A percentile compares a stretch with the other conserved stretches of the same genome.
Evolutionary conservation across 73 alveolate species (phyloP).

Genomic region (Loxodes magnus): DNA sequence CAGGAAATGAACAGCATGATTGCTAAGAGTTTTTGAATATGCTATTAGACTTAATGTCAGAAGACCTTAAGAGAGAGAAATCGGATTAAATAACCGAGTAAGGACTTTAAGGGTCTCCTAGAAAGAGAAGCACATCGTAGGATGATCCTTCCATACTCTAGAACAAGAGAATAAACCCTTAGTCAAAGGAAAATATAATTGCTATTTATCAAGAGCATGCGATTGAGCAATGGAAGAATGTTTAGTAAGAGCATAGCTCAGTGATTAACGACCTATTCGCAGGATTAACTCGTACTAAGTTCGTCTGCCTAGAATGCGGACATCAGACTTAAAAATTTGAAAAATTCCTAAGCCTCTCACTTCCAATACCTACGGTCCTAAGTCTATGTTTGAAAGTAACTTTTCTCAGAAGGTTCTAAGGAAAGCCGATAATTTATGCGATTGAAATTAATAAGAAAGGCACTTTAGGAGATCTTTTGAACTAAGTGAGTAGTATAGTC

Average conservation of each 20-base stretch:
- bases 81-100: too few relatives aligned
- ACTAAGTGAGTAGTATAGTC: too few relatives aligned
- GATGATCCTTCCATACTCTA: too few relatives aligned
- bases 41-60: constrained; percentile 18
- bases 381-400: constrained; percentile 4
- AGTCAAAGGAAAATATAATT: too few relatives aligned
- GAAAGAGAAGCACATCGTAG: too few relatives aligned
- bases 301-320: constrained; percentile 21
- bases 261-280: constrained; percentile 30
- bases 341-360: constrained; percentile 20
- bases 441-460: too few relatives aligned
- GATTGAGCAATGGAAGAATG: constrained; percentile 5
- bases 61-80: constrained; percentile 11
- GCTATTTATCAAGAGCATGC: constrained; percentile 5
- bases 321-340: constrained; percentile 19
- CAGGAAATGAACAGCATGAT: constrained; percentile 38
- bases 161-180: too few relatives aligned
- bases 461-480: too few relatives aligned
- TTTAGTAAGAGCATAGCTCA: constrained; percentile 19
- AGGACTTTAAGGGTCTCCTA: too few relatives aligned
- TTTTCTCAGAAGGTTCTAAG: constrained; percentile 3
- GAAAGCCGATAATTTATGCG: too few relatives aligned
- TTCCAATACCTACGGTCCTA: constrained; percentile 36
- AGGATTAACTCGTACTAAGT: constrained; percentile 32
- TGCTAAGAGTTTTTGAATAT: constrained; percentile 32